Percentiles rank a stretch among this genome's conserved stretches.
Conservation (phyloP, 371 early-diverging fungal species). For the Apophysomyces variabilis region DNA sequence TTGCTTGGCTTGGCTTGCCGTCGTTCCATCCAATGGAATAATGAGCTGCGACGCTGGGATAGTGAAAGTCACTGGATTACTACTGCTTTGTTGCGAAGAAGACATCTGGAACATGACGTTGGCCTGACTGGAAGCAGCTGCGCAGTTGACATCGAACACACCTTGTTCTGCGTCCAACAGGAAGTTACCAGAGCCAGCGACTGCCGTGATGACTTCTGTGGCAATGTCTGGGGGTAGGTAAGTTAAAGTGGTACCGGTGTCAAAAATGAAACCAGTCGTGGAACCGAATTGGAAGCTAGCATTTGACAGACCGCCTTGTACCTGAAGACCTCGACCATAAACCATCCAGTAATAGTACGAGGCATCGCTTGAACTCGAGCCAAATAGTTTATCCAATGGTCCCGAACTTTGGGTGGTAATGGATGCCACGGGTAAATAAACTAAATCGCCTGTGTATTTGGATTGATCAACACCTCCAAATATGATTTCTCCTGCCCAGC, state of each 20-base stretch:
- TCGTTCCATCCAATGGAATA: conserved; percentile 35
- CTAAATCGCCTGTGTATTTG: conserved; percentile 57
- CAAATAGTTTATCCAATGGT: conserved; percentile 11
- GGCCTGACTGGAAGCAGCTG: conserved; percentile 17
- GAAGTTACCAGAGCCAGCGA: conserved; percentile 25
- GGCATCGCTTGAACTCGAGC: conserved; percentile 12
- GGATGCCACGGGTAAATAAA: conserved; percentile 47
- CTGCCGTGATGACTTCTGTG: conserved; percentile 20
- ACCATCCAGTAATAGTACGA: conserved; percentile 50
- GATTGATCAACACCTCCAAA: conserved; percentile 62
- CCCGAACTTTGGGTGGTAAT: conserved; percentile 12
- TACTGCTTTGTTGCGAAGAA: conserved; percentile 6
- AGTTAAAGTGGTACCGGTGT: conserved; percentile 56
- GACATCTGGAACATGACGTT: conserved; percentile 29
- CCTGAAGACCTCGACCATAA: conserved; percentile 37
- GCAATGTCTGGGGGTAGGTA: conserved; percentile 42
- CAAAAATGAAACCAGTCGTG: conserved; percentile 39
- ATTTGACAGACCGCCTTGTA: conserved; percentile 16
- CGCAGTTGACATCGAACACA: conserved; percentile 31
- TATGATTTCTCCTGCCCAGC: conserved; percentile 59
- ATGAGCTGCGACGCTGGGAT: conserved; percentile 42
- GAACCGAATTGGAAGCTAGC: conserved; percentile 15
- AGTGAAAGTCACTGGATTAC: conserved; percentile 20
- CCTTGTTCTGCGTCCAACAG: conserved; percentile 25
- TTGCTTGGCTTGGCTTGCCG: conserved; percentile 17